phyloP scores from a whole-genome alignment of 805 yeast genomes.

The Candida taoyuanica region DNA sequence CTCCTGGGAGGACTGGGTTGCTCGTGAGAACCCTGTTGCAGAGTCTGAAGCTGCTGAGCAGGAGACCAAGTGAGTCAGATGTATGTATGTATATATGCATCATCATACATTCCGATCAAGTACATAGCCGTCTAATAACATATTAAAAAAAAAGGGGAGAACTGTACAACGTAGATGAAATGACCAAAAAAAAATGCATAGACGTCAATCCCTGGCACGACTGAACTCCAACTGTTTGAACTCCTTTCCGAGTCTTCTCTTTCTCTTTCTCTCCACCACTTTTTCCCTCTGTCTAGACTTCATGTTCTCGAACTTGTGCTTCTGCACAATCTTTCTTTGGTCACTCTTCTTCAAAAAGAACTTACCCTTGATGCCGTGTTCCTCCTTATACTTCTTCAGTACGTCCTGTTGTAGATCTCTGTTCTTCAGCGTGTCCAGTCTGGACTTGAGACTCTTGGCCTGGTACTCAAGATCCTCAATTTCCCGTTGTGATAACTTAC shows the following conservation, averaged over 20 bases:
- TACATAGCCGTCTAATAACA: too few species aligned
- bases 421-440: constrained; percentile 62
- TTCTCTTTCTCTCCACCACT: constrained; percentile 82
- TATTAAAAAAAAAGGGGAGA: too few species aligned
- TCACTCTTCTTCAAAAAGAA: constrained; percentile 66
- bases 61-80: constrained; percentile 3
- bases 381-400: constrained; percentile 47
- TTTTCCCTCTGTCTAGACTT: constrained; percentile 68
- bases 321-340: constrained; percentile 66
- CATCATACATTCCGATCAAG: too few species aligned
- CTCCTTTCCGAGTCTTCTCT: constrained; percentile 79
- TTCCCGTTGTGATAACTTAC: constrained; percentile 39
- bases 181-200: too few species aligned
- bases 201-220: constrained; percentile 1
- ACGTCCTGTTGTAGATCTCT: constrained; percentile 72
- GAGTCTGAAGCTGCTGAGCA: constrained; percentile 8
- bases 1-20: constrained; percentile 81
- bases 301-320: constrained; percentile 74
- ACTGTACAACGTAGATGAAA: too few species aligned
- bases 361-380: constrained; percentile 47
- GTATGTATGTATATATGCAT: constrained; percentile 1
- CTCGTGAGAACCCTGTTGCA: constrained; percentile 33
- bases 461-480: constrained; percentile 47
- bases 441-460: constrained; percentile 61
- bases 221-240: constrained; percentile 47